Conservation (phyloP, 1,284 basidiomycete species). For the Coniferiporia sulphurascens region DNA sequence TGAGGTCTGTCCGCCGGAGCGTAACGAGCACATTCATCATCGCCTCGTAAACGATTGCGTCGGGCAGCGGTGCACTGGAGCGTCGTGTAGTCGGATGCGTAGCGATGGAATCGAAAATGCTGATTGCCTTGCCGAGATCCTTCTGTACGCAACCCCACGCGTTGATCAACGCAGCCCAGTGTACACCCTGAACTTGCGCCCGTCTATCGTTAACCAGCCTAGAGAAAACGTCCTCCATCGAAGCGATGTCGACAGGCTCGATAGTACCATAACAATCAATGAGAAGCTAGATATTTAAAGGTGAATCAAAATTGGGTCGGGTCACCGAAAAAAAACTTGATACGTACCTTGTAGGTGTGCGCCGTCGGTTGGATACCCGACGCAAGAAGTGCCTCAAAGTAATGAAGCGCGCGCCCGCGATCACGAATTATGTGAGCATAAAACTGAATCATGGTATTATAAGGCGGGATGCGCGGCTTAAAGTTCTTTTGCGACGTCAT, state of each 20-base stretch:
- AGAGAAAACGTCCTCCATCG: slow-evolving; percentile 74
- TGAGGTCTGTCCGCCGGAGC: slow-evolving; percentile 75
- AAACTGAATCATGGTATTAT: slow-evolving; percentile 99
- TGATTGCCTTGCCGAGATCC: slow-evolving; percentile 74
- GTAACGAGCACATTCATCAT: slow-evolving; percentile 85
- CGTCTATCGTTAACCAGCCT: slow-evolving; percentile 46
- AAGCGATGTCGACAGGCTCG: slow-evolving; percentile 73
- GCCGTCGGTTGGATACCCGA: slow-evolving; percentile 71
- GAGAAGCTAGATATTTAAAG: slow-evolving; percentile 53
- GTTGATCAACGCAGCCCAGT: slow-evolving; percentile 92
- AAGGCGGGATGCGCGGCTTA: slow-evolving; percentile 87
- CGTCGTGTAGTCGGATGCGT: slow-evolving; percentile 39
- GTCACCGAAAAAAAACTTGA: neutral
- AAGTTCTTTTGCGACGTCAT: slow-evolving; percentile 78
- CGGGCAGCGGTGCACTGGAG: slow-evolving; percentile 43
- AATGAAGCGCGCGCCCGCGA: slow-evolving; percentile 71
- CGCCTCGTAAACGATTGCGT: slow-evolving; percentile 89
- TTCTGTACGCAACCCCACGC: slow-evolving; percentile 82
- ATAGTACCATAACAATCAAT: slow-evolving; percentile 89
- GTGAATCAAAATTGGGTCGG: slow-evolving; percentile 20
- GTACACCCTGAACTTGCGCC: slow-evolving; percentile 73
- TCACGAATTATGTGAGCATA: slow-evolving; percentile 89
- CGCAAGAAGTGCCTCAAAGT: slow-evolving; percentile 66
- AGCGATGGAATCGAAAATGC: slow-evolving; percentile 75
- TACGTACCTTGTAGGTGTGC: slow-evolving; percentile 87